phyloP scores from a whole-genome alignment of 2,329 filamentous ascomycete species.

The Xylariaceae sp. region DNA sequence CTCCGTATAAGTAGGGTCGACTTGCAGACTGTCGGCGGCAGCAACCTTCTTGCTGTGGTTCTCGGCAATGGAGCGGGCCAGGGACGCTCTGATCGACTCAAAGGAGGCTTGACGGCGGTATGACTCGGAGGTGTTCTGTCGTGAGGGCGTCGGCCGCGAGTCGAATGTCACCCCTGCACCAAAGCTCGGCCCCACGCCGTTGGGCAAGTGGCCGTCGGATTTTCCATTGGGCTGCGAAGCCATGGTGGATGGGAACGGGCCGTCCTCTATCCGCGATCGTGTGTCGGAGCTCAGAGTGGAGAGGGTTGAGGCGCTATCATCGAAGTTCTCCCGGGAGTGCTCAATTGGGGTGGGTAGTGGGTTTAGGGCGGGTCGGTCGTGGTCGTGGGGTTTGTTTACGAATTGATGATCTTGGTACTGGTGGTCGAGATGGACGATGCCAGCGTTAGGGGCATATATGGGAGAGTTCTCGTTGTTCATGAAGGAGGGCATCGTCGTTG shows the following conservation, averaged over 20 bases:
- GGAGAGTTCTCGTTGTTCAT: conserved; percentile 39
- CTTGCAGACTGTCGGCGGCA: conserved; percentile 25
- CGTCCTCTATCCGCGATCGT: conserved; percentile 38
- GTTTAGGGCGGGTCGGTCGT: conserved; percentile 33
- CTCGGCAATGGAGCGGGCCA: conserved; percentile 33
- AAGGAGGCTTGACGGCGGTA: conserved; percentile 33
- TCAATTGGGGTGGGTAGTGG: conserved; percentile 33
- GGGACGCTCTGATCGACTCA: conserved; percentile 30
- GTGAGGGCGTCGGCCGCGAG: conserved; percentile 4
- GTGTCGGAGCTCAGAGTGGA: conserved; percentile 48
- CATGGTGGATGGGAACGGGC: conserved; percentile 49
- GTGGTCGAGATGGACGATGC: conserved; percentile 30
- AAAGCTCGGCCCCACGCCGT: conserved; percentile 33
- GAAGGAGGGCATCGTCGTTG: conserved; percentile 54
- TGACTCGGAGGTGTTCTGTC: conserved; percentile 31
- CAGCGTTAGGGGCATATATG: conserved; percentile 29
- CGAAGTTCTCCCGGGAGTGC: conserved; percentile 45
- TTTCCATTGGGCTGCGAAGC: conserved; percentile 55
- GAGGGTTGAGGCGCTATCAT: conserved; percentile 50
- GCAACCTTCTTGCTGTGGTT: conserved; percentile 30
- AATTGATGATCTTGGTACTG: conserved; percentile 30
- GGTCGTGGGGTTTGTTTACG: conserved; percentile 23
- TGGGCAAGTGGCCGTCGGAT: conserved; percentile 32
- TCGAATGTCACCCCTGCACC: conserved; percentile 2
- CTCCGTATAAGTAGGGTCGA: conserved; percentile 16